Evolutionary conservation across 2,329 filamentous ascomycete genomes (phyloP).

Genomic region (Magnaporthiopsis poae): DNA sequence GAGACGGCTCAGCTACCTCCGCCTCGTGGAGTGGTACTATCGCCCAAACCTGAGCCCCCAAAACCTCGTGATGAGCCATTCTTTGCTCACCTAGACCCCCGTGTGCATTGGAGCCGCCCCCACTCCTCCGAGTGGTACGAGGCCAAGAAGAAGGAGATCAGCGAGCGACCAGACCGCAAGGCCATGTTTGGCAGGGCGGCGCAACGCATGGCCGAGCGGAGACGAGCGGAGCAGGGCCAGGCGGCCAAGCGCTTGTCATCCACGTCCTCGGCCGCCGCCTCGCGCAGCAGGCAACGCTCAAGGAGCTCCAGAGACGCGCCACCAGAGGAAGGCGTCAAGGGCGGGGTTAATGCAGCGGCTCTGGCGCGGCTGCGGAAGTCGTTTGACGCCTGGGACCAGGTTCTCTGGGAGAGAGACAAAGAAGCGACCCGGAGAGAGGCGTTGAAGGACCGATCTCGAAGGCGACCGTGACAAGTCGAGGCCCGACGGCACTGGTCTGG

Average conservation of each 20-base stretch:
- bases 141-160: conserved; percentile 41
- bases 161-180: conserved; percentile 38
- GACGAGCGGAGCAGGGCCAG: conserved; percentile 9
- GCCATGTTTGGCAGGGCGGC: conserved; percentile 37
- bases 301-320: neutral
- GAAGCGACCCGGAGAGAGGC: conserved; percentile 5
- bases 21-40: conserved; percentile 11
- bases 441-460: neutral
- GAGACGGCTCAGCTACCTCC: conserved; percentile 15
- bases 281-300: neutral
- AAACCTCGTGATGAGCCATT: conserved; percentile 20
- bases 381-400: conserved; percentile 4
- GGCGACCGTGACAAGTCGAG: neutral
- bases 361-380: conserved; percentile 24
- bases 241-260: neutral
- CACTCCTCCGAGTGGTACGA: conserved; percentile 35
- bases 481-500: neutral
- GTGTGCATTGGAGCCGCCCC: conserved; percentile 35
- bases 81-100: conserved; percentile 41
- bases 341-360: conserved; percentile 24
- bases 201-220: conserved; percentile 26
- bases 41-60: conserved; percentile 11
- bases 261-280: neutral
- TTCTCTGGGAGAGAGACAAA: conserved; percentile 8
- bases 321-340: conserved; percentile 11